Conservation (phyloP, 73 alveolate genomes). For the Uronychia binucleata region DNA sequence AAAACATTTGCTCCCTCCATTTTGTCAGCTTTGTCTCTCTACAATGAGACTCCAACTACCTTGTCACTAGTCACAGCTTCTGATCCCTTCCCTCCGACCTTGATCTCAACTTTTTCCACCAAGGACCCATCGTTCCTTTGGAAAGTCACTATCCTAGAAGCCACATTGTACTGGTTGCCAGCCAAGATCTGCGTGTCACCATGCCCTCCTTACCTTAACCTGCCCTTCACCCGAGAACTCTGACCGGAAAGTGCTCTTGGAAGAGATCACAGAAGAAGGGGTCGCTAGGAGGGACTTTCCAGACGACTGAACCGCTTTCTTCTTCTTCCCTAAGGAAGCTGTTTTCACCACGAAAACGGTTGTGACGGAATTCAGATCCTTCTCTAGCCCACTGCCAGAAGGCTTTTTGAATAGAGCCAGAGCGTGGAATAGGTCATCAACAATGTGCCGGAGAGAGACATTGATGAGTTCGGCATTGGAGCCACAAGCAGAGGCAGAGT, state of each 20-base stretch:
- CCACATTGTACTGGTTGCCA: not conserved
- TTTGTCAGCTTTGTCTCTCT: not conserved
- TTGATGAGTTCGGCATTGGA: not conserved
- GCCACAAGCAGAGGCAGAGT: not conserved
- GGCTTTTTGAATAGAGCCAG: not conserved
- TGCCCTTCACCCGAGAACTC: not conserved
- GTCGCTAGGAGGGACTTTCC: not conserved
- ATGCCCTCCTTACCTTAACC: not conserved
- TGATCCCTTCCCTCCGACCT: not conserved
- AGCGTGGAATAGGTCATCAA: not conserved
- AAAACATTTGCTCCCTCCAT: not conserved
- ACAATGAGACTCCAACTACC: not conserved
- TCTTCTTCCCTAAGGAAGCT: not conserved
- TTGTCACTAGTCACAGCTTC: not conserved
- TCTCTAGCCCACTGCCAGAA: not conserved
- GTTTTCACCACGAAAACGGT: not conserved
- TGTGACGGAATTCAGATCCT: not conserved
- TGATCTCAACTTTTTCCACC: not conserved
- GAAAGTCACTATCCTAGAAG: not conserved
- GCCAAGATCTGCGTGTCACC: not conserved
- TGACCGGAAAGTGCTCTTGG: not conserved
- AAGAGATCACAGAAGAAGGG: not conserved
- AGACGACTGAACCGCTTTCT: too few relatives aligned
- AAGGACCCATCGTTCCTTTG: not conserved
- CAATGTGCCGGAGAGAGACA: not conserved